Evolutionary conservation across 495 filamentous ascomycete species (phyloP), one percentile per base, ranked within the genome.

Genomic region (Lophiotrema nucula): DNA sequence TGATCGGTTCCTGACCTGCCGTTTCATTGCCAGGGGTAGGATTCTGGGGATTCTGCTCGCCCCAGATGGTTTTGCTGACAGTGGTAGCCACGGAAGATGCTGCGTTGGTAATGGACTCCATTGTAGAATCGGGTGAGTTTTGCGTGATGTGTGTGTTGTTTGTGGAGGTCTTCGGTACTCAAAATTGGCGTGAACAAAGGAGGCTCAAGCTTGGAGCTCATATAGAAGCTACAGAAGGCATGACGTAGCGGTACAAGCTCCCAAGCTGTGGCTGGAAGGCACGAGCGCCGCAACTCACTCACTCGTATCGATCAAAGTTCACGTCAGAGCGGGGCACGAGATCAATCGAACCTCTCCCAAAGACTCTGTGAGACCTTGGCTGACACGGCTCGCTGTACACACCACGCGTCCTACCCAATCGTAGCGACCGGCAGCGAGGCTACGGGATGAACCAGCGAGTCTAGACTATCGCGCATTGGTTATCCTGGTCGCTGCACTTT

Each of bases 91-190:
- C 80, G 3, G 75, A 65, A 18, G 43, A 60, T 1, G 76, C 72
- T 37, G 78, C 56, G 52, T 74, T 78, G 69, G 63, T 82, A 60
- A 84, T 69, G 27, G 77, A 79, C 48, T 85, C 80, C 79, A 85
- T 83, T n/a, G 31, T 35, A 8, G 31, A 35, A 15, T 35, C 31
- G 31, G 31, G 31, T 15, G 31, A 15, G 31, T 8, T 35, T 35
- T 35, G 8, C 8, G 8, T 8, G 31, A 15, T 8, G 31, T 8
- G 8, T 35, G 31, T 35, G 8, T 35, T 35, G 31, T 35, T 35
- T n/a, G n/a, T n/a, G 31, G 31, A 15, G 8, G 31, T 8, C 15
- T 35, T 15, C 8, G 31, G 25, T 37, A 50, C 5, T 12, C 47
- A 50, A 37, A n/a, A n/a, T n/a, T n/a, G 31, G 31, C 15, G 31